Conservation (phyloP, 495 filamentous ascomycete species). For the Hypoxylon crocopeplum region DNA sequence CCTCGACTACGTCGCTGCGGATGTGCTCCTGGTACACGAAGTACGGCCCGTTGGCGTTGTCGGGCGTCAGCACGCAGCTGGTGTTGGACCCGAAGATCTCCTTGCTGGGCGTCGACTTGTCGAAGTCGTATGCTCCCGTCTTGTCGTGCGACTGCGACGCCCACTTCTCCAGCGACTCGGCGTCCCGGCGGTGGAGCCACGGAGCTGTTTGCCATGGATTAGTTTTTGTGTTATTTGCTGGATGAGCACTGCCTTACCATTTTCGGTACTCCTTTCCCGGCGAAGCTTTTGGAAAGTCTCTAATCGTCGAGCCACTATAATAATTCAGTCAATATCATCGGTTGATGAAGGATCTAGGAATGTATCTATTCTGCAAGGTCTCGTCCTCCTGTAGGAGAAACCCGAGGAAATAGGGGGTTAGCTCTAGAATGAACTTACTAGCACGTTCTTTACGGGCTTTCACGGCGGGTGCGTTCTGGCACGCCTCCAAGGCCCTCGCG, state of each 20-base stretch:
- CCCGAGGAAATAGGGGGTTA: not conserved
- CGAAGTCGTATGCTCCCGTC: constrained; percentile 37
- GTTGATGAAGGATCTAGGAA: too few species aligned
- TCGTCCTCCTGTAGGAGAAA: not conserved
- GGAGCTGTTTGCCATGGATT: constrained; percentile 25
- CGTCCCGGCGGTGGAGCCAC: constrained; percentile 48
- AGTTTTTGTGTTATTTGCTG: not conserved
- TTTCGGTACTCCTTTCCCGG: constrained; percentile 25
- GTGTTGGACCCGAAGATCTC: constrained; percentile 57
- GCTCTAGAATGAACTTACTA: constrained; percentile 10
- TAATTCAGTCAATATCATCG: constrained; percentile 1
- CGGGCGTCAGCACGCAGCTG: constrained; percentile 48
- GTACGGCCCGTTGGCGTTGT: constrained; percentile 52
- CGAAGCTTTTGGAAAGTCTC: constrained; percentile 39
- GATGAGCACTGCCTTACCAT: constrained; percentile 34
- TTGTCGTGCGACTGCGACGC: constrained; percentile 47
- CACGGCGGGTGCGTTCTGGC: constrained; percentile 37
- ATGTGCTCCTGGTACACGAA: constrained; percentile 55
- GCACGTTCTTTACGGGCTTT: constrained; percentile 40
- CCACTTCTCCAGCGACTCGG: constrained; percentile 48
- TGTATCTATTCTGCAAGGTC: too few species aligned
- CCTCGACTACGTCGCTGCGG: constrained; percentile 57
- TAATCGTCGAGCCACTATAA: constrained; percentile 34
- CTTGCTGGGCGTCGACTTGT: constrained; percentile 52
- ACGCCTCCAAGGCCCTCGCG: constrained; percentile 36